Evolutionary conservation across 768 basidiomycete genomes (phyloP), one percentile per base, ranked within the genome.

Genomic region (Tylopilus sp.): DNA sequence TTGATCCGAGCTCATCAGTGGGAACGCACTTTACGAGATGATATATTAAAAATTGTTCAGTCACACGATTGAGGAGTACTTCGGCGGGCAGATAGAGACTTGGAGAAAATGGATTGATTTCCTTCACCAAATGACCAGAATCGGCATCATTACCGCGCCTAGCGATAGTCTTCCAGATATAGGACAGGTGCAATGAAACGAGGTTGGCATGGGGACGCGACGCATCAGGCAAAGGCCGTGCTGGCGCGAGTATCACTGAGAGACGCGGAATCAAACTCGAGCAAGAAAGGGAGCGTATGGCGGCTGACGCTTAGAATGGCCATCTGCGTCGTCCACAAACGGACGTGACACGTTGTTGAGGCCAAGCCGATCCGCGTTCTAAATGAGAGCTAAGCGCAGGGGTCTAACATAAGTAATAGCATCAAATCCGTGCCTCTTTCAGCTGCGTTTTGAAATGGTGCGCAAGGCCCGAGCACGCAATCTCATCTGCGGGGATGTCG

Each of bases 321-420:
- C 71, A 51, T 76, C 77, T 40, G 71, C 64, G 20, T 76, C 69
- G 56, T 78, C 76, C 20, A 81, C 62, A 55, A 74, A 75, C 20
- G 77, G 58, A 52, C 75, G 69, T n/a, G 86, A 86, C 36, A 88
- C 69, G 43, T 70, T 72, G 51, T 75, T 75, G 47, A 89, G 68
- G 33, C 82, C 84, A 11, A 89, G 75, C 51, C 75, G 73, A 36
- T 61, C 56, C 18, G 80, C 71, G 64, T 90, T 88, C 87, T 90
- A 59, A 50, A 51, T 26, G 42, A 45, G 35, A 35, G 38, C 38
- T 63, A 48, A 61, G 57, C 23, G 35, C 50, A 56, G 36, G 38
- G 39, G 49, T 25, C 15, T 22, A 40, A 28, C 2, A 48, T 31
- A n/a, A n/a, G n/a, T n/a, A 44, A 33, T 23, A 25, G 35, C 13